Percentiles rank a stretch among this genome's conserved stretches.
Conservation (phyloP, 2,329 filamentous ascomycete species). For the Hymenoscyphus fraxineus region DNA sequence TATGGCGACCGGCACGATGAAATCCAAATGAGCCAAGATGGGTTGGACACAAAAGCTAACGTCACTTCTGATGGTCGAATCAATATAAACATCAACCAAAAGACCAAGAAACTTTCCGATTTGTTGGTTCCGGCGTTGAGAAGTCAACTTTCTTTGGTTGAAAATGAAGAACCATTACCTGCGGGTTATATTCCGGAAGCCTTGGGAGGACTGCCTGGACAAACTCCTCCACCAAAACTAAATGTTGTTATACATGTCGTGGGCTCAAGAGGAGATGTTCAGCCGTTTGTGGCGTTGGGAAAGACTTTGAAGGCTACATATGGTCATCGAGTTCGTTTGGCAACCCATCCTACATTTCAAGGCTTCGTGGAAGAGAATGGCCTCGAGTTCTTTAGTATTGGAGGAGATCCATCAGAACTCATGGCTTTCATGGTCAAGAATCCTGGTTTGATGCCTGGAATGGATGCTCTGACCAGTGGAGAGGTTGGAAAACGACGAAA, state of each 20-base stretch:
- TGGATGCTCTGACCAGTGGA: conserved; percentile 71
- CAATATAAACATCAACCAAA: conserved; percentile 75
- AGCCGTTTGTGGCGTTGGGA: conserved; percentile 70
- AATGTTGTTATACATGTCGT: conserved; percentile 75
- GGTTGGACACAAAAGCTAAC: conserved; percentile 58
- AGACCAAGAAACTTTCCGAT: conserved; percentile 60
- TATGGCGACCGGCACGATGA: conserved; percentile 57
- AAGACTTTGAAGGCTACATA: conserved; percentile 60
- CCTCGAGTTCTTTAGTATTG: conserved; percentile 72
- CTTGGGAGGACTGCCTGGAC: conserved; percentile 60
- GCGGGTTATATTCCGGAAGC: conserved; percentile 71
- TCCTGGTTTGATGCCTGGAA: conserved; percentile 77
- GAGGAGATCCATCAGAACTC: conserved; percentile 70
- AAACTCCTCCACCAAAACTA: conserved; percentile 54
- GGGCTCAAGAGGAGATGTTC: conserved; percentile 70
- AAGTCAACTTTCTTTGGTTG: conserved; percentile 45
- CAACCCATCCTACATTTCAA: conserved; percentile 67
- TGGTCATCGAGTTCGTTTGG: conserved; percentile 68
- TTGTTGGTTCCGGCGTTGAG: conserved; percentile 63
- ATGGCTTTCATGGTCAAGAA: conserved; percentile 94
- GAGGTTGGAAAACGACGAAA: conserved; percentile 71
- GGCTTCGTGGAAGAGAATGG: conserved; percentile 65
- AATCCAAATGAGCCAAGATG: conserved; percentile 57
- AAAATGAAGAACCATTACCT: conserved; percentile 51
- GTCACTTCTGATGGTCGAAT: conserved; percentile 72